Evolutionary conservation across 768 basidiomycete genomes (phyloP).

Genomic region (Cyclocybe cylindracea): DNA sequence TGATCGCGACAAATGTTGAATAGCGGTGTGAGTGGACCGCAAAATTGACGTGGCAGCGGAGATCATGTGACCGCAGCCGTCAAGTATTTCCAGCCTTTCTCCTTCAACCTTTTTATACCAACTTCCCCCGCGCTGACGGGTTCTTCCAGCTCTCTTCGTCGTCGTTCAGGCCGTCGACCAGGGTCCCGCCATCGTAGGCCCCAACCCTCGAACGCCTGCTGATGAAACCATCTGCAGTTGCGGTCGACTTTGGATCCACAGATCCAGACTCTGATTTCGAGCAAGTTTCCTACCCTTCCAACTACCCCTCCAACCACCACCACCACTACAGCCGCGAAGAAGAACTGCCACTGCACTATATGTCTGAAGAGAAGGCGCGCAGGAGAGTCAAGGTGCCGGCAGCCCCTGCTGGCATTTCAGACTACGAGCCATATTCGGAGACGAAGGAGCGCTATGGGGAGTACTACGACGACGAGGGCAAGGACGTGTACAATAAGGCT

Average conservation of each 20-base stretch:
- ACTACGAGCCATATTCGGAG: conserved; percentile 15
- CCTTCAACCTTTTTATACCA: conserved; percentile 2
- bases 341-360: conserved; percentile 51
- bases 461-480: conserved; percentile 49
- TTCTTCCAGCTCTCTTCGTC: conserved; percentile 3
- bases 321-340: conserved; percentile 35
- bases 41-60: conserved; percentile 33
- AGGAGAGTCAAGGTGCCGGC: conserved; percentile 36
- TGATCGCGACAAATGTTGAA: no score
- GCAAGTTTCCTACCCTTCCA: conserved; percentile 61
- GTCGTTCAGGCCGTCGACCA: conserved; percentile 14
- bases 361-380: conserved; percentile 69
- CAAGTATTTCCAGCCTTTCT: not conserved
- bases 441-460: conserved; percentile 29
- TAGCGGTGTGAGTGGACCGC: no score
- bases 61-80: conserved; percentile 23
- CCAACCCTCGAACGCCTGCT: conserved; percentile 25
- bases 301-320: conserved; percentile 22
- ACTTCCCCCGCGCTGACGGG: conserved; percentile 3
- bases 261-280: conserved; percentile 68
- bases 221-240: conserved; percentile 67
- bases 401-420: conserved; percentile 15
- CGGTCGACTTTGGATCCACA: conserved; percentile 68
- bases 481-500: conserved; percentile 54
- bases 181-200: conserved; percentile 11